phyloP scores from a whole-genome alignment of 2,329 filamentous ascomycete genomes.

The Cytospora paraplurivora region DNA sequence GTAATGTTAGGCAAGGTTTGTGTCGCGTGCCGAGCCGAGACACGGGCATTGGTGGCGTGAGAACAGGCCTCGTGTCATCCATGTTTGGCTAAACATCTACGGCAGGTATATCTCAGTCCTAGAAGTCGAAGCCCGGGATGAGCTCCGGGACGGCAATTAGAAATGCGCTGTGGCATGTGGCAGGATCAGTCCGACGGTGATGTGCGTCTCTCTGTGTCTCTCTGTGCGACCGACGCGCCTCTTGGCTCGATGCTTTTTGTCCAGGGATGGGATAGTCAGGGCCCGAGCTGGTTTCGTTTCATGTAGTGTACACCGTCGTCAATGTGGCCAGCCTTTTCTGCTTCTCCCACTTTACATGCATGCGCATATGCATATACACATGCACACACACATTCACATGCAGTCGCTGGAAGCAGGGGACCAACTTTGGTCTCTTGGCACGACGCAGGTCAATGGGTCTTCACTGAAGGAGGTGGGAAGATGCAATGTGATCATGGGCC shows the following conservation, averaged over 20 bases:
- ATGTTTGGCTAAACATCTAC: neutral
- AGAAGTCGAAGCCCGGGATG: neutral
- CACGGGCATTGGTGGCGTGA: neutral
- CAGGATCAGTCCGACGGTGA: neutral
- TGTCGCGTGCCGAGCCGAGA: slow-evolving; percentile 6
- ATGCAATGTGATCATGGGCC: neutral
- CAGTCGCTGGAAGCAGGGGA: neutral
- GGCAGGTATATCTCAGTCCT: neutral
- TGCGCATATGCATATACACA: neutral
- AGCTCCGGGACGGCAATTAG: neutral
- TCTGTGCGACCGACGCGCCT: neutral
- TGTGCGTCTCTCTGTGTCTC: neutral
- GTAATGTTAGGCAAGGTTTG: neutral
- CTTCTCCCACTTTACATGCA: neutral
- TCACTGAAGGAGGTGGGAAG: neutral
- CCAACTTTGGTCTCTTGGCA: neutral
- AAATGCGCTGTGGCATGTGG: neutral
- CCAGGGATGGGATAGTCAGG: neutral
- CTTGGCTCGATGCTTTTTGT: neutral
- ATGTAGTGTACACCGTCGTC: slow-evolving; percentile 1
- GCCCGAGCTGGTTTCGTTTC: slow-evolving; percentile 8
- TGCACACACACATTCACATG: neutral
- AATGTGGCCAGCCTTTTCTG: neutral
- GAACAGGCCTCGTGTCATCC: neutral
- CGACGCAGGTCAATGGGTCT: no score